Base-by-base conservation (phyloP, 352 stramenopile genomes). In the Thalassiosira livingstoniorum region DNA sequence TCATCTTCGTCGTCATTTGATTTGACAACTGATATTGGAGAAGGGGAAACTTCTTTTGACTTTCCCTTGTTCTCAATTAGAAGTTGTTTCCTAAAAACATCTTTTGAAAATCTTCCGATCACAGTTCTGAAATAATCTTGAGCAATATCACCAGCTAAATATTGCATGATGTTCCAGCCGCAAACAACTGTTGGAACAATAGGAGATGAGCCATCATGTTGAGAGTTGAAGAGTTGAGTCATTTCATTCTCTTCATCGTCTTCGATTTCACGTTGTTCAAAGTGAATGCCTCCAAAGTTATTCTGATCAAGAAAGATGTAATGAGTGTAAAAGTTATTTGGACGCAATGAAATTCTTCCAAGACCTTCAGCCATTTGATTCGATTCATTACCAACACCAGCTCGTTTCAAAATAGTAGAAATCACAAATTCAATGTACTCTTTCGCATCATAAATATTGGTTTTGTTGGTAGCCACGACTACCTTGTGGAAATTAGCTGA, bases 401-500 rank as follows among this genome's bases (percentile, higher is more conserved):
- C 72, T 68, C 71, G 60, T 18, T 87, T 88, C 21, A 82, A 76
- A 57, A 98, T 94, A 0, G 97, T 98, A 69, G 96, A 94, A 39
- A 98, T 87, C 7, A 99, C 95, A 87, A 99, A 99, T 32, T 96
- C 92, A 23, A 98, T 74, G 68, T 99, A 98, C 67, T 97, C 97
- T 76, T 97, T 91, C 3, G 97, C 97, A 57, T 97, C 90, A 34
- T 87, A 91, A 43, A 98, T 86, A 39, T 93, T 87, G 13, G 85
- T 89, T 75, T 97, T 97, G 71, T 94, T 94, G 1, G 95, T 98
- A 25, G 88, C 89, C 55, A 98, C 88, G 13, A 96, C 93, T 13
- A 98, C 91, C 62, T 92, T 89, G 55, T 96, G 80, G 63, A 97
- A 97, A 29, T 91, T 92, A 21, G 94, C 96, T 80, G 97, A 98